Conservation (phyloP, 2,329 filamentous ascomycete genomes). For the Cladosporium sp. region DNA sequence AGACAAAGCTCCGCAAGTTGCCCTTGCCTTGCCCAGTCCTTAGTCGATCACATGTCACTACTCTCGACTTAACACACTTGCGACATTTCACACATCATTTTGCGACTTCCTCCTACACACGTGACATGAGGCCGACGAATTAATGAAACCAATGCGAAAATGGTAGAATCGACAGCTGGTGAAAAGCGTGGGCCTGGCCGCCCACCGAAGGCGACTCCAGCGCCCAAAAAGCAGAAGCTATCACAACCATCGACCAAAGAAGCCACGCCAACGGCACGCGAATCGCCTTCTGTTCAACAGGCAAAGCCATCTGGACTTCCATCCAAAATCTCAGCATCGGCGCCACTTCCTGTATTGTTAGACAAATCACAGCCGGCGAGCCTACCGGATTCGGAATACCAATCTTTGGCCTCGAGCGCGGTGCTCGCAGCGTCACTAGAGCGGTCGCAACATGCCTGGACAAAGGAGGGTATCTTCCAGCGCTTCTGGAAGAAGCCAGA, state of each 20-base stretch:
- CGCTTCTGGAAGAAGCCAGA: constrained; percentile 78
- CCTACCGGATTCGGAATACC: constrained; percentile 66
- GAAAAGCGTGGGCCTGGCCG: constrained; percentile 33
- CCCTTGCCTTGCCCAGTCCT: not conserved
- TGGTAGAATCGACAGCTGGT: constrained; percentile 19
- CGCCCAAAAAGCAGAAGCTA: constrained; percentile 30
- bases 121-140: not conserved
- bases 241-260: constrained; percentile 22
- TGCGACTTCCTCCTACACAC: not conserved
- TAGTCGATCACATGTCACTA: constrained; percentile 14
- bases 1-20: constrained; percentile 8
- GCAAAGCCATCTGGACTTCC: constrained; percentile 51
- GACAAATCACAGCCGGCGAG: constrained; percentile 65
- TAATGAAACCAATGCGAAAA: not conserved
- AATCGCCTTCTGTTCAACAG: constrained; percentile 24
- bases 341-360: constrained; percentile 67
- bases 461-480: constrained; percentile 67
- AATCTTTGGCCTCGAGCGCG: constrained; percentile 72
- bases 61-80: not conserved
- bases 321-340: constrained; percentile 62
- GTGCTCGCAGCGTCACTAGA: constrained; percentile 72
- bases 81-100: not conserved
- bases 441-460: constrained; percentile 73
- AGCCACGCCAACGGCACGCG: constrained; percentile 16
- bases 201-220: constrained; percentile 24